These are phyloP conservation scores for Carallia brachiata DNA, from an alignment of 345 rosid species.

Conservation along the genomic window DNA sequence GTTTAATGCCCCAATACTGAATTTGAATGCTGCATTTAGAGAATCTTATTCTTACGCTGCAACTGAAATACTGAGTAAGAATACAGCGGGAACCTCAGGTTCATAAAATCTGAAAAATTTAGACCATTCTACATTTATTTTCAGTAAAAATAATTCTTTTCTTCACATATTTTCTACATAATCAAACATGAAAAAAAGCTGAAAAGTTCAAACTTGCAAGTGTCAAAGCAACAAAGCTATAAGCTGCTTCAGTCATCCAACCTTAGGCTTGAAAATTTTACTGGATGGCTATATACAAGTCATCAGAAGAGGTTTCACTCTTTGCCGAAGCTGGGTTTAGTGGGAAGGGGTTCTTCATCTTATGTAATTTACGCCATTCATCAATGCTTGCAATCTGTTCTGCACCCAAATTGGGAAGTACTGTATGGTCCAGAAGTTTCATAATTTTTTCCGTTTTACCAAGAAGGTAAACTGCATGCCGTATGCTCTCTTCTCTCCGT, in stretches of 20 bases:
- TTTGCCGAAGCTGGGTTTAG: slow-evolving; percentile 15
- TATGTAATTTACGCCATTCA: slow-evolving; percentile 55
- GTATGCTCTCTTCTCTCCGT: slow-evolving; percentile 52
- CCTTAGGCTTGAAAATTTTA: slow-evolving; percentile 15
- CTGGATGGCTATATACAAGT: slow-evolving; percentile 30
- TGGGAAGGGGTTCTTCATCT: slow-evolving; percentile 16
- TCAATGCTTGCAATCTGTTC: slow-evolving; percentile 51
- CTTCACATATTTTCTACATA: not conserved
- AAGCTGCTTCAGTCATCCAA: too few species aligned
- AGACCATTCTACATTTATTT: too few species aligned
- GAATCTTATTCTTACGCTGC: not conserved
- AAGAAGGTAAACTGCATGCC: slow-evolving; percentile 54
- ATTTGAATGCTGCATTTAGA: not conserved
- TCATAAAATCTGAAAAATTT: too few species aligned
- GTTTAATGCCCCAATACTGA: too few species aligned
- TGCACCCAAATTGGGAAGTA: slow-evolving; percentile 36
- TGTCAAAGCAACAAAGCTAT: too few species aligned
- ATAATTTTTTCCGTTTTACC: slow-evolving; percentile 56
- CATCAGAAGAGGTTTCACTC: slow-evolving; percentile 11
- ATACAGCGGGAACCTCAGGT: too few species aligned
- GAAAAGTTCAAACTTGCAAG: not conserved
- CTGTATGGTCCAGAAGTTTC: slow-evolving; percentile 45
- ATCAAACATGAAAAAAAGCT: slow-evolving; percentile 1
- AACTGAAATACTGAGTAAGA: not conserved
- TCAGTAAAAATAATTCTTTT: not conserved